Evolutionary conservation across 345 rosid genomes (phyloP).

Genomic region (Lepidium sativum): DNA sequence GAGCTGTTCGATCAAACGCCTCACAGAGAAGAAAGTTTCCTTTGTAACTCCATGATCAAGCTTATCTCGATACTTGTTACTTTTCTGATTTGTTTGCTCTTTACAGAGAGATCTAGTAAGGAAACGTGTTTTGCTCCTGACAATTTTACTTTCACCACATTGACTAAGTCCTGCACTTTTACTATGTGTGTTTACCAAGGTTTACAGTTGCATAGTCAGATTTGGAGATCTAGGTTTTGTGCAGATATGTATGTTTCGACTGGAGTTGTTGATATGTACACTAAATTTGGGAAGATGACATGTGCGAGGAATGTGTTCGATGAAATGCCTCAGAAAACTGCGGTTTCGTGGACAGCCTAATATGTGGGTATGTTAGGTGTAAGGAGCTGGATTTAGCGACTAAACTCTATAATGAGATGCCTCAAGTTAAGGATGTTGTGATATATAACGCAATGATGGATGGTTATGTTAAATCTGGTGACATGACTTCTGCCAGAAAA

Average conservation of each 20-base stretch:
- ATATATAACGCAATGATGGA: slow-evolving; percentile 53
- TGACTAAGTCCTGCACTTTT: slow-evolving; percentile 46
- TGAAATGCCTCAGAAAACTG: slow-evolving; percentile 52
- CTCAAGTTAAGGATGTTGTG: slow-evolving; percentile 42
- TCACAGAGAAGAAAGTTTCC: slow-evolving; percentile 43
- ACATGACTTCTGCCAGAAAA: slow-evolving; percentile 43
- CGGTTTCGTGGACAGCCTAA: slow-evolving; percentile 74
- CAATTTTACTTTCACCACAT: slow-evolving; percentile 45
- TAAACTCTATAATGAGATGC: slow-evolving; percentile 49
- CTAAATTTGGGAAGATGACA: slow-evolving; percentile 41
- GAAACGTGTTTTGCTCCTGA: slow-evolving; percentile 44
- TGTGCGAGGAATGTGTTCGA: slow-evolving; percentile 48
- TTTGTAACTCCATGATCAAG: slow-evolving; percentile 67
- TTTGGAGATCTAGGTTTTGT: slow-evolving; percentile 44
- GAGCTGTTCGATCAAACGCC: slow-evolving; percentile 44
- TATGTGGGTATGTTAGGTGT: slow-evolving; percentile 48
- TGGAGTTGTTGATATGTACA: slow-evolving; percentile 59
- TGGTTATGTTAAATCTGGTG: slow-evolving; percentile 60
- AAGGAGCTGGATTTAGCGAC: slow-evolving; percentile 42
- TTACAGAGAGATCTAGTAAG: slow-evolving; percentile 36
- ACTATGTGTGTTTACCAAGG: slow-evolving; percentile 39
- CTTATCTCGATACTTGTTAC: slow-evolving; percentile 35
- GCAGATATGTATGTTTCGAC: slow-evolving; percentile 58
- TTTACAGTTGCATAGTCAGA: slow-evolving; percentile 44
- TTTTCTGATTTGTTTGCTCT: slow-evolving; percentile 39